These are phyloP conservation scores for Aphanomyces astaci DNA, from an alignment of 352 stramenopile species.

Conservation along the genomic window DNA sequence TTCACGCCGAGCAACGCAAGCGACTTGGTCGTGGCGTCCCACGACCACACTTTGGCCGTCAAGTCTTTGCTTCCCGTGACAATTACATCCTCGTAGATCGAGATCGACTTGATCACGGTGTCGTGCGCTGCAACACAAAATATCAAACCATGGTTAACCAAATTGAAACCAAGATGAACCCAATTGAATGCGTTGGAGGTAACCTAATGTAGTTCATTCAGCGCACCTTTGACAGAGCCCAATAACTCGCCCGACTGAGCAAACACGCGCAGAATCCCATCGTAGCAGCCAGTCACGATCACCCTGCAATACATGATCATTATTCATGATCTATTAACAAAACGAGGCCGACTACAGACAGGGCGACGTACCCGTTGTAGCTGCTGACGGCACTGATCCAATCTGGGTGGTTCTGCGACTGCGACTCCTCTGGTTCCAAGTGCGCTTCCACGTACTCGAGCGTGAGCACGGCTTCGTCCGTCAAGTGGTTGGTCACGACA, in stretches of 20 bases:
- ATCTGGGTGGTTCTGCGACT: constrained; percentile 63
- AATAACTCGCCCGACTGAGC: constrained; percentile 41
- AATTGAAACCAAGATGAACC: too few species aligned
- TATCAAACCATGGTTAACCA: too few species aligned
- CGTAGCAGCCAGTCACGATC: constrained; percentile 80
- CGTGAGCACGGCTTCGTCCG: constrained; percentile 74
- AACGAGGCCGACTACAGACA: too few species aligned
- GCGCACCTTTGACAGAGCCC: constrained; percentile 41
- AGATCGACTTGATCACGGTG: constrained; percentile 62
- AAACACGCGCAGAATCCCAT: constrained; percentile 77
- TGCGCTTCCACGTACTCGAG: constrained; percentile 86
- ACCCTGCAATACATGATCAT: background rate
- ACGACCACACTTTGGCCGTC: constrained; percentile 57
- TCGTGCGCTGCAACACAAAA: constrained; percentile 40
- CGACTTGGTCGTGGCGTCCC: constrained; percentile 30
- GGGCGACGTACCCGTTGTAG: constrained; percentile 27
- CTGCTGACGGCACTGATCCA: constrained; percentile 76
- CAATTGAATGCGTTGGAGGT: too few species aligned
- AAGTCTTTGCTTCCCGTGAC: constrained; percentile 74
- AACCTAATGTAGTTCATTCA: too few species aligned
- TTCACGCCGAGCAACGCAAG: constrained; percentile 47
- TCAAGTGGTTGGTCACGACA: constrained; percentile 49
- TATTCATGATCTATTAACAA: too few species aligned
- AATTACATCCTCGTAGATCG: constrained; percentile 50
- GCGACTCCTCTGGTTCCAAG: constrained; percentile 57